A percentile compares a stretch with the other conserved stretches of the same genome.
Evolutionary conservation across 2,329 filamentous ascomycete genomes (phyloP).

Genomic region (Chaetomiaceae sp.): DNA sequence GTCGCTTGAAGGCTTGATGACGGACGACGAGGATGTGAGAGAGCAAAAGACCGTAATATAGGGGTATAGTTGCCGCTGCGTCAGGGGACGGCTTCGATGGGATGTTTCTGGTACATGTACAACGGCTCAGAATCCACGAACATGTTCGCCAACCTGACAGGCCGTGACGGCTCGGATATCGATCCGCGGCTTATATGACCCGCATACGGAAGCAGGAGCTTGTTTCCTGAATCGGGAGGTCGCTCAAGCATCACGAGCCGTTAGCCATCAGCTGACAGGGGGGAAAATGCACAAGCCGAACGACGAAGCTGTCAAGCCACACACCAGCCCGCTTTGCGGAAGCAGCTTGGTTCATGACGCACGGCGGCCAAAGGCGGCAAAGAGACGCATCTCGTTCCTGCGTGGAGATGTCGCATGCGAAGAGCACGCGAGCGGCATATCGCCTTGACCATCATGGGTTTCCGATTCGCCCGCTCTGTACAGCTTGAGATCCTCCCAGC

Average conservation of each 20-base stretch:
- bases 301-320: not conserved
- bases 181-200: slow-evolving; percentile 2
- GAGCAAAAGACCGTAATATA: not conserved
- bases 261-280: not conserved
- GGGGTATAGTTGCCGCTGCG: not conserved
- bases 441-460: slow-evolving; percentile 6
- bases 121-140: not conserved
- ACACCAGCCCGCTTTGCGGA: slow-evolving; percentile 5
- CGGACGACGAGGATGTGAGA: not conserved
- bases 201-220: slow-evolving; percentile 10
- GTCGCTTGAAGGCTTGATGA: not conserved
- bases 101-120: not conserved
- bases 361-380: slow-evolving; percentile 17
- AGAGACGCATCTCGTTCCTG: slow-evolving; percentile 20
- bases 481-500: not conserved
- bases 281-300: not conserved
- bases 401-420: slow-evolving; percentile 20
- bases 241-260: not conserved
- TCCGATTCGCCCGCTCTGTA: slow-evolving; percentile 6
- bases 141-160: not conserved
- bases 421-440: slow-evolving; percentile 16
- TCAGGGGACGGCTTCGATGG: not conserved
- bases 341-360: slow-evolving; percentile 9
- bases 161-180: not conserved
- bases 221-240: slow-evolving; percentile 10